These are phyloP conservation scores for Claviceps spartinae DNA, from an alignment of 2,329 filamentous ascomycete genomes.

Conservation along the genomic window DNA sequence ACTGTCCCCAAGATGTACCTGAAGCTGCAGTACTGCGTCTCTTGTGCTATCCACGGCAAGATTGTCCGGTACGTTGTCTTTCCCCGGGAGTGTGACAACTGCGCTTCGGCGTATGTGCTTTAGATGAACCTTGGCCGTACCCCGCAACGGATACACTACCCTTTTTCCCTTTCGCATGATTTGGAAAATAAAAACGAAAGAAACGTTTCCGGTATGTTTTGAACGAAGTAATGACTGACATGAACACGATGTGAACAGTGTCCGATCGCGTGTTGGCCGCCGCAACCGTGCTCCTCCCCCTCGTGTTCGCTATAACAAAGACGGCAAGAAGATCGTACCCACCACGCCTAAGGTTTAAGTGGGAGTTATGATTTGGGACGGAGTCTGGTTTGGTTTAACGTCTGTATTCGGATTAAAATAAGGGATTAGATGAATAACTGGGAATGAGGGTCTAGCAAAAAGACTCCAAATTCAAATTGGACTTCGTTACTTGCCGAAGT, in stretches of 20 bases:
- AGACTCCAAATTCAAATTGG: slow-evolving; percentile 12
- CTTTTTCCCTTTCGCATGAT: neutral
- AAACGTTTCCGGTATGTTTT: slow-evolving; percentile 15
- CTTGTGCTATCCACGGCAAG: slow-evolving; percentile 99
- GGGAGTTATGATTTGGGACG: slow-evolving; percentile 20
- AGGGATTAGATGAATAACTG: slow-evolving; percentile 23
- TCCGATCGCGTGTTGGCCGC: slow-evolving; percentile 90
- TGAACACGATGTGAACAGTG: slow-evolving; percentile 45
- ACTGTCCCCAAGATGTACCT: slow-evolving; percentile 99
- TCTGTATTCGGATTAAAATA: slow-evolving; percentile 21
- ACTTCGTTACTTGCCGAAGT: slow-evolving; percentile 11
- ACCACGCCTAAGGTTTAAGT: slow-evolving; percentile 34
- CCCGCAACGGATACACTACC: slow-evolving; percentile 19
- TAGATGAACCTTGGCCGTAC: slow-evolving; percentile 49
- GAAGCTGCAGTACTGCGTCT: slow-evolving; percentile 99
- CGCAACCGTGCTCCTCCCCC: slow-evolving; percentile 98
- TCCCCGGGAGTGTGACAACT: slow-evolving; percentile 45
- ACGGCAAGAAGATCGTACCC: slow-evolving; percentile 98
- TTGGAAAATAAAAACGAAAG: neutral
- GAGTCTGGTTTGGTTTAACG: slow-evolving; percentile 24
- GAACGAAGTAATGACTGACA: slow-evolving; percentile 5
- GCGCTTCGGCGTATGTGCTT: slow-evolving; percentile 34
- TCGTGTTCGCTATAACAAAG: slow-evolving; percentile 99
- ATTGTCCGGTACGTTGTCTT: slow-evolving; percentile 90
- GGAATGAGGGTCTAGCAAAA: slow-evolving; percentile 14